Conservation (phyloP, 2,329 filamentous ascomycete species). For the Periconia sp. region DNA sequence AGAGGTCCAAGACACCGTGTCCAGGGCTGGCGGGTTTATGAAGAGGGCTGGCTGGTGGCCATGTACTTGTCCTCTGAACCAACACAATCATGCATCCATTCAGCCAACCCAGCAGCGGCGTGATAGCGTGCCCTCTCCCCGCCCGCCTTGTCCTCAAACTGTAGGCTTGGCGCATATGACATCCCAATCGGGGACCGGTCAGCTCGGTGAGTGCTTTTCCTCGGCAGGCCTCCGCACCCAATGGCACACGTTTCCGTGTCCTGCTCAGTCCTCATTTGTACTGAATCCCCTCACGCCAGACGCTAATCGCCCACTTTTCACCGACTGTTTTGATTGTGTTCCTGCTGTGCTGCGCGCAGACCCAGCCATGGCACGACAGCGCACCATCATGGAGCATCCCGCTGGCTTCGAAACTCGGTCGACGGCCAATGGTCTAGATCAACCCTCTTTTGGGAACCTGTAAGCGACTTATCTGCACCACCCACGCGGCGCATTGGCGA, state of each 20-base stretch:
- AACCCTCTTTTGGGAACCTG: not conserved
- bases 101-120: not conserved
- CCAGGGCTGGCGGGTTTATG: not conserved
- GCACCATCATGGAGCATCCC: too few species aligned
- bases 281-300: not conserved
- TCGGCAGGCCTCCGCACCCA: conserved; percentile 10
- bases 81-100: not conserved
- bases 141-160: not conserved
- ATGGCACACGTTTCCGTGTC: conserved; percentile 5
- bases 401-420: too few species aligned
- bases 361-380: too few species aligned
- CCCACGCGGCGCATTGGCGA: too few species aligned
- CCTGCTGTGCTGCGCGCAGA: not conserved
- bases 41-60: not conserved
- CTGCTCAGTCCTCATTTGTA: not conserved
- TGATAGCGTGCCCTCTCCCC: conserved; percentile 9
- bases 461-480: too few species aligned
- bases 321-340: not conserved
- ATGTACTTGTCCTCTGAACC: not conserved
- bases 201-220: conserved; percentile 24
- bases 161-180: conserved; percentile 26
- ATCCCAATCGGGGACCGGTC: conserved; percentile 12
- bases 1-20: conserved; percentile 5
- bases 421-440: not conserved
- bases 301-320: not conserved